A percentile compares a stretch with the other conserved stretches of the same genome.
Conservation (phyloP, 306 rosid genomes). For the Dryas alaskensis region DNA sequence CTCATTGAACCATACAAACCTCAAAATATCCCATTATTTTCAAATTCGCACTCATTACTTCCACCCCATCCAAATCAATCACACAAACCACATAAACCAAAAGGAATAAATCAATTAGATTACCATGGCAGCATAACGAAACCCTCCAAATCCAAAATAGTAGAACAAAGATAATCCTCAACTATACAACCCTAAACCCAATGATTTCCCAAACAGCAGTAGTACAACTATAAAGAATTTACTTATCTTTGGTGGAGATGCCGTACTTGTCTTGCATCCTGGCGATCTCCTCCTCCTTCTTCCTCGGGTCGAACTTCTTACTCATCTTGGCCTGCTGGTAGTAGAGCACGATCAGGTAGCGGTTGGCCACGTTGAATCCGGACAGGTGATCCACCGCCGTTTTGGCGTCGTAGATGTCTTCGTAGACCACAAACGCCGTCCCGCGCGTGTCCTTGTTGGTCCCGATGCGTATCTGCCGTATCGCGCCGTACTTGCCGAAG, state of each 20-base stretch:
- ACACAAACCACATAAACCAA: background rate
- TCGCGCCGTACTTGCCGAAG: conserved; percentile 93
- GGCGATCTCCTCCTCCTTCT: conserved; percentile 90
- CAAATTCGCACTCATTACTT: background rate
- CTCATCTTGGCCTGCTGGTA: conserved; percentile 97
- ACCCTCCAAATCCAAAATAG: background rate
- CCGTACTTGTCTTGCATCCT: conserved; percentile 90
- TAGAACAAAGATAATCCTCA: background rate
- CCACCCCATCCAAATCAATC: no score
- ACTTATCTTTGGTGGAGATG: conserved; percentile 86
- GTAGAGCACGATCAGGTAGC: conserved; percentile 81
- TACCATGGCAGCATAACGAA: background rate
- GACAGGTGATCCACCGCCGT: conserved; percentile 97
- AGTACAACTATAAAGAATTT: background rate
- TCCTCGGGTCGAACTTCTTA: conserved; percentile 86
- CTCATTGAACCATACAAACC: background rate
- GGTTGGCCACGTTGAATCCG: conserved; percentile 91
- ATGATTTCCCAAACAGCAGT: background rate
- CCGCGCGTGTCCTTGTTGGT: conserved; percentile 93
- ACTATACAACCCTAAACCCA: background rate
- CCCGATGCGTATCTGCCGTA: conserved; percentile 89
- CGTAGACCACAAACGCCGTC: conserved; percentile 93
- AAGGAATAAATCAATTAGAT: background rate
- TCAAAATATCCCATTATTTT: background rate
- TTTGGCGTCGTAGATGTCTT: conserved; percentile 94